These are phyloP conservation scores for Monsonia emarginata DNA, from an alignment of 441 rosid genomes.

Conservation along the genomic window DNA sequence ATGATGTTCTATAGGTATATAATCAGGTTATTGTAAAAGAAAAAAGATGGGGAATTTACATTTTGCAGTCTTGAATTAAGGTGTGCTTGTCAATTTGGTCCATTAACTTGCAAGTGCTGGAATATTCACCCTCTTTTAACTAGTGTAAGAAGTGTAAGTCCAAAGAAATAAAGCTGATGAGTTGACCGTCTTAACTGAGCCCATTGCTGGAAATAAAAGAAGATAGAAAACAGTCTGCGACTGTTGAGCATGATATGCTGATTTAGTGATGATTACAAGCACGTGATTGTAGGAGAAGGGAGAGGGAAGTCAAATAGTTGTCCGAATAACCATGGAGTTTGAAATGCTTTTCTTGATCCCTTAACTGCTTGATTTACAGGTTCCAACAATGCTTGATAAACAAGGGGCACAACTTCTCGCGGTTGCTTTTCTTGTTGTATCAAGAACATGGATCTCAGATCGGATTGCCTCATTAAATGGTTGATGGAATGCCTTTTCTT, in stretches of 20 bases:
- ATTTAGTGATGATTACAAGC: not conserved
- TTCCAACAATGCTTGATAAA: constrained; percentile 80
- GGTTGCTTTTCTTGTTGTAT: constrained; percentile 79
- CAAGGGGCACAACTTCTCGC: constrained; percentile 90
- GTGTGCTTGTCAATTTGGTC: not conserved
- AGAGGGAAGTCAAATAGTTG: not conserved
- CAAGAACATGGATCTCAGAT: constrained; percentile 97
- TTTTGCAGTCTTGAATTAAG: not conserved
- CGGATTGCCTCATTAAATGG: constrained; percentile 96
- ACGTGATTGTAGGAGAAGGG: not conserved
- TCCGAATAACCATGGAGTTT: not conserved
- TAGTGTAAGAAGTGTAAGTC: not conserved
- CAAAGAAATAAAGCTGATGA: not conserved
- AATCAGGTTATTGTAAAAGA: not conserved
- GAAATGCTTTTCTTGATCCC: not conserved
- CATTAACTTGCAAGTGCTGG: not conserved
- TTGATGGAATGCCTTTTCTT: constrained; percentile 18
- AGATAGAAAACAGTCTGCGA: not conserved
- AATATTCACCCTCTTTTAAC: not conserved
- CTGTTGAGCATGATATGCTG: not conserved
- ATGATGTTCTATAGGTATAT: not conserved
- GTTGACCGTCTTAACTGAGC: not conserved
- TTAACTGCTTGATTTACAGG: constrained; percentile 37
- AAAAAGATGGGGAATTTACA: not conserved
- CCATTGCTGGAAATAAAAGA: not conserved